Percentiles rank a stretch among this genome's conserved stretches.
Conservation (phyloP, 2,329 filamentous ascomycete genomes). For the Aspergillus aculeatus region DNA sequence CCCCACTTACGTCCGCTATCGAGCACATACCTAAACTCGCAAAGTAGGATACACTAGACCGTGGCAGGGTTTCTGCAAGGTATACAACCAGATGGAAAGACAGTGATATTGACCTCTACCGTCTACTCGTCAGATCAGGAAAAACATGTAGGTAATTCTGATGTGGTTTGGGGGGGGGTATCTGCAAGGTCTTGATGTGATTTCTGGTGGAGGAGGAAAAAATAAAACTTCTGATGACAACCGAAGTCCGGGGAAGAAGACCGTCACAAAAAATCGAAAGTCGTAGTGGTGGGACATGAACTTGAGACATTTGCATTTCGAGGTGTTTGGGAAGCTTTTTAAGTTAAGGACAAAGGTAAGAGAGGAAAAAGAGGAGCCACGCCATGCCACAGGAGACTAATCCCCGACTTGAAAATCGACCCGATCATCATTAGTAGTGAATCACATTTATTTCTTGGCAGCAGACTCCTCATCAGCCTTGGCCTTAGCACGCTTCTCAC, state of each 20-base stretch:
- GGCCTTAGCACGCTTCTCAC: slow-evolving; percentile 91
- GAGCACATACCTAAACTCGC: too few relatives aligned
- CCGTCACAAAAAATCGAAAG: neutral
- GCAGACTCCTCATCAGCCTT: slow-evolving; percentile 67
- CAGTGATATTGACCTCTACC: neutral
- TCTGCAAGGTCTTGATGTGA: neutral
- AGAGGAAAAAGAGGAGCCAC: slow-evolving; percentile 35
- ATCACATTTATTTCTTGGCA: slow-evolving; percentile 52
- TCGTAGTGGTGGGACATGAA: slow-evolving; percentile 14
- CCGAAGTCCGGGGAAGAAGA: neutral
- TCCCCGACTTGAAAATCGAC: slow-evolving; percentile 37
- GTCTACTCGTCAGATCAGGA: neutral
- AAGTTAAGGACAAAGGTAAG: slow-evolving; percentile 34
- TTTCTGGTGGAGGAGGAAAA: neutral
- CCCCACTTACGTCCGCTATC: too few relatives aligned
- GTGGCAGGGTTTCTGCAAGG: too few relatives aligned
- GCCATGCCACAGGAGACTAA: slow-evolving; percentile 40
- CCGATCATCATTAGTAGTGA: slow-evolving; percentile 41
- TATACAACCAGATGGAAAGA: too few relatives aligned
- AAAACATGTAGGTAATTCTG: neutral
- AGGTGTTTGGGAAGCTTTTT: slow-evolving; percentile 38
- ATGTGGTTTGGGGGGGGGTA: neutral
- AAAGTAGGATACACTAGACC: too few relatives aligned
- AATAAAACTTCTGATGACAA: neutral
- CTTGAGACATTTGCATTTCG: slow-evolving; percentile 39